Evolutionary conservation across 371 early-diverging fungal species (phyloP).

Genomic region (Funneliformis caledonium): DNA sequence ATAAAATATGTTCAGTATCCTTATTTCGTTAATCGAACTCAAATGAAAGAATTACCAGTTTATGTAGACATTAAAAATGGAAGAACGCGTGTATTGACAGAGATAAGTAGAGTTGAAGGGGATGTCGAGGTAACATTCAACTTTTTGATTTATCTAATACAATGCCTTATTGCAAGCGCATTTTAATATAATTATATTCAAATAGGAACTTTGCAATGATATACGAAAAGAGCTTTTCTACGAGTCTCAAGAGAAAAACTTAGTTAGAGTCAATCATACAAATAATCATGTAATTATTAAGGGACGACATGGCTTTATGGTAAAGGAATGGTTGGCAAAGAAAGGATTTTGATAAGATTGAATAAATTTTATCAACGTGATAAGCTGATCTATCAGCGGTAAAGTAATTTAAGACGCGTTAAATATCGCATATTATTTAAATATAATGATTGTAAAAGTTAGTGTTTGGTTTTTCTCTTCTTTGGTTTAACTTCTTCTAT

Average conservation of each 20-base stretch:
- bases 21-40: conserved; percentile 66
- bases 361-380: background rate
- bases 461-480: conserved; percentile 43
- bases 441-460: background rate
- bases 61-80: conserved; percentile 78
- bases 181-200: background rate
- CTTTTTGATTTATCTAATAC: background rate
- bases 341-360: conserved; percentile 60
- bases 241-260: conserved; percentile 43
- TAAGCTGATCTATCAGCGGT: background rate
- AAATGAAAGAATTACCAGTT: conserved; percentile 68
- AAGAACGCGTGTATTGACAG: conserved; percentile 65
- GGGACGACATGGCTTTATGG: conserved; percentile 55
- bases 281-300: conserved; percentile 61
- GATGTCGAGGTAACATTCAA: conserved; percentile 54
- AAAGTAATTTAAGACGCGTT: background rate
- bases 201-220: conserved; percentile 47
- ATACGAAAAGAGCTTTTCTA: conserved; percentile 46
- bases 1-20: conserved; percentile 41
- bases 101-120: conserved; percentile 78
- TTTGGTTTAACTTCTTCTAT: conserved; percentile 51
- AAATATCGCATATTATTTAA: background rate
- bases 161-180: background rate
- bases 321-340: conserved; percentile 64
- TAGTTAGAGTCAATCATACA: conserved; percentile 48